These are phyloP conservation scores for Plantago major DNA, from an alignment of 257 asterid species.

Conservation along the genomic window DNA sequence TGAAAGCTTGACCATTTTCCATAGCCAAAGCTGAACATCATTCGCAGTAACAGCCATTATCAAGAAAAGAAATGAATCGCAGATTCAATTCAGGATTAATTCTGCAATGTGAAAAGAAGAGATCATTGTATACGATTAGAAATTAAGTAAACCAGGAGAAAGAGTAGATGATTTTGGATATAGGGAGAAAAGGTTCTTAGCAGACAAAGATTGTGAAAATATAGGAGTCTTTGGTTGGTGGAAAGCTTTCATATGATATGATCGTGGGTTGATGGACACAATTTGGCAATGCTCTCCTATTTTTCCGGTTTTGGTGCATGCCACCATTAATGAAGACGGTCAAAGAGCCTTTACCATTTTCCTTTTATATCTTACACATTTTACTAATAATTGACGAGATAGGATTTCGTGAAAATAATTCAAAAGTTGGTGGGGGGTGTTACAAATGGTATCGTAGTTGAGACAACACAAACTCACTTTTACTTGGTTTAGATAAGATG, in stretches of 20 bases:
- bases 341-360: no score
- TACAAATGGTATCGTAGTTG: no score
- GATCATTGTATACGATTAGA: slow-evolving; percentile 5
- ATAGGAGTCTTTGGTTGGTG: slow-evolving; percentile 37
- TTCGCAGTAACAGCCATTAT: slow-evolving; percentile 45
- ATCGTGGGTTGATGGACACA: no score
- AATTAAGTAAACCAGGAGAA: not conserved
- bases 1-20: slow-evolving; percentile 30
- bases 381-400: no score
- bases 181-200: slow-evolving; percentile 8
- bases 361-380: no score
- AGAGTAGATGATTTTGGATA: not conserved
- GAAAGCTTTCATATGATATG: slow-evolving; percentile 3
- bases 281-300: no score
- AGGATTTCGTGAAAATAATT: no score
- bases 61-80: slow-evolving; percentile 9
- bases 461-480: no score
- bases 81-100: not conserved
- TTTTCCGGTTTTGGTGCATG: no score
- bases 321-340: no score
- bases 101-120: not conserved
- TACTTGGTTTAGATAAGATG: no score
- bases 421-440: no score
- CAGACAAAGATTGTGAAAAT: slow-evolving; percentile 30
- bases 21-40: slow-evolving; percentile 38